These are phyloP conservation scores for Medicago lupulina DNA, from an alignment of 306 rosid genomes.

Conservation along the genomic window DNA sequence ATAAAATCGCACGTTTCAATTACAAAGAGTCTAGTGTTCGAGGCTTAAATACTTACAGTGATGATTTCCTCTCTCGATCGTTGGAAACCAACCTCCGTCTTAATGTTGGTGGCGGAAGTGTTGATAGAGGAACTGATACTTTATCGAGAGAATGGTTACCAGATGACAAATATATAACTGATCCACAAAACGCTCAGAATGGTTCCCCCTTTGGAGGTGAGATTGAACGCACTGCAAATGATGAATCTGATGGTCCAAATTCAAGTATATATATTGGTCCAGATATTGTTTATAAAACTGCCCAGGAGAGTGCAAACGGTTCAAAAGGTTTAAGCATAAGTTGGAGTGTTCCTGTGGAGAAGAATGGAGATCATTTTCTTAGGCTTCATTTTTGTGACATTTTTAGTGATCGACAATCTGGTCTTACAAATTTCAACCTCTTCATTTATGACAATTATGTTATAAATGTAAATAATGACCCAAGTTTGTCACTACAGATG, in stretches of 20 bases:
- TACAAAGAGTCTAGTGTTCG: background rate
- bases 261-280: slow-evolving; percentile 28
- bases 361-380: slow-evolving; percentile 34
- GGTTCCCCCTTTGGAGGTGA: fast-evolving
- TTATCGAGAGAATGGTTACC: slow-evolving; percentile 47
- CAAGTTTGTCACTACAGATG: fast-evolving
- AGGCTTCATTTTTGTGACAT: slow-evolving; percentile 53
- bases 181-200: background rate
- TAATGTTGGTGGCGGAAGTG: slow-evolving; percentile 42
- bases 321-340: background rate
- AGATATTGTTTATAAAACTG: background rate
- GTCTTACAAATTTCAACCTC: background rate
- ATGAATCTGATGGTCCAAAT: background rate
- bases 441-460: background rate
- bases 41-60: fast-evolving
- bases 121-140: background rate
- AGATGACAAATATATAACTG: slow-evolving; percentile 39
- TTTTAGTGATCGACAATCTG: fast-evolving
- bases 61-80: slow-evolving; percentile 14
- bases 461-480: fast-evolving
- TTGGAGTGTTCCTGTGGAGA: slow-evolving; percentile 49
- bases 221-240: background rate
- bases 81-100: slow-evolving; percentile 45
- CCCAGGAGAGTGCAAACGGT: background rate
- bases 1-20: fast-evolving